These are phyloP conservation scores for Colletotrichum sp. DNA, from an alignment of 2,329 filamentous ascomycete species.

Conservation along the genomic window DNA sequence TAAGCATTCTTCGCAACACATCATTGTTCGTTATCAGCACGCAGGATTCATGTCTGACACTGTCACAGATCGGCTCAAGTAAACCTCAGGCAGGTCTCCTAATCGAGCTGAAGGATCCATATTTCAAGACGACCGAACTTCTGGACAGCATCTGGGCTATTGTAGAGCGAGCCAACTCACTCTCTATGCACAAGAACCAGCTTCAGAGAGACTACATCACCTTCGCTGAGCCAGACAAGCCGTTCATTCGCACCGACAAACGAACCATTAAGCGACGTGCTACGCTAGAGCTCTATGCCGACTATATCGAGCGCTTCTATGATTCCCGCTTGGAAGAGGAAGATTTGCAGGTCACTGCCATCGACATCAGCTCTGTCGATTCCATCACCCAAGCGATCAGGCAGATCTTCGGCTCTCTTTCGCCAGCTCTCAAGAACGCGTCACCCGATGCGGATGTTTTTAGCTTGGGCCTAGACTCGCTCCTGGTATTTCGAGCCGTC, in stretches of 20 bases:
- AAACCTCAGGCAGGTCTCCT: neutral
- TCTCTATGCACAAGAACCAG: neutral
- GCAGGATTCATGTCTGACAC: neutral
- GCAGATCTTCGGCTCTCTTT: neutral
- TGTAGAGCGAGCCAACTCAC: neutral
- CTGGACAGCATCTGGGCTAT: neutral
- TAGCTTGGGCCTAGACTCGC: neutral
- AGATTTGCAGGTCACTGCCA: neutral
- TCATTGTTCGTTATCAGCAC: fast-evolving
- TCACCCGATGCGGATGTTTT: neutral
- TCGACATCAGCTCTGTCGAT: fast-evolving
- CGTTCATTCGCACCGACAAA: neutral
- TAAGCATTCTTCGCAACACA: neutral
- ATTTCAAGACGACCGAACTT: neutral
- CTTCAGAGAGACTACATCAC: neutral
- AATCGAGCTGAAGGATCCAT: neutral
- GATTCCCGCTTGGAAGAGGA: neutral
- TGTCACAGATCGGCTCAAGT: neutral
- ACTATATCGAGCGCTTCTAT: neutral
- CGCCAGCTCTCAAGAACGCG: neutral
- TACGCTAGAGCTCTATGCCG: neutral
- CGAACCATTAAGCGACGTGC: neutral
- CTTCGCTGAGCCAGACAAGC: neutral
- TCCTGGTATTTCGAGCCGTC: neutral
- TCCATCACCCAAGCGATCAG: neutral